A percentile compares a stretch with the other conserved stretches of the same genome.
Evolutionary conservation across 2,329 filamentous ascomycete genomes (phyloP).

Genomic region (Plectosphaerella cucumerina): DNA sequence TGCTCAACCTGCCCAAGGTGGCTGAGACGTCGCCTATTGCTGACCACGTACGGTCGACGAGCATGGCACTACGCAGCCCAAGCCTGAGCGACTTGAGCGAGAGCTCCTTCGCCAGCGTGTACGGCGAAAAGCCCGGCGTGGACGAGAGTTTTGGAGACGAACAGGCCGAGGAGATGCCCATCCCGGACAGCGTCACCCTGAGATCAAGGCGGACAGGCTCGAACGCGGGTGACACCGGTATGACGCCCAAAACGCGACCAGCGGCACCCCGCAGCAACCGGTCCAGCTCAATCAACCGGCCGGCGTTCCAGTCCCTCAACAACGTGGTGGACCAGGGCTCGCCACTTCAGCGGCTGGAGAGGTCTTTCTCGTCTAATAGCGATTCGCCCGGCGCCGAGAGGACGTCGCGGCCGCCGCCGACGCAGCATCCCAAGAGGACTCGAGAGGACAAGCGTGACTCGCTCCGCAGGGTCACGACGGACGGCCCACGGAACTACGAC

Average conservation of each 20-base stretch:
- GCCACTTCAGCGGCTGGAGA: slow-evolving; percentile 46
- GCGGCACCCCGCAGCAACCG: slow-evolving; percentile 8
- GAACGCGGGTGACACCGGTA: neutral
- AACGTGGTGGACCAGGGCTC: slow-evolving; percentile 41
- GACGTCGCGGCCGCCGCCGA: slow-evolving; percentile 11
- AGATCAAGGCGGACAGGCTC: slow-evolving; percentile 1
- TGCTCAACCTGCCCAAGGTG: slow-evolving; percentile 44
- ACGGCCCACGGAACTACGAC: slow-evolving; percentile 35
- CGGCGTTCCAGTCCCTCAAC: slow-evolving; percentile 40
- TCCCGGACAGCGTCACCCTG: slow-evolving; percentile 21
- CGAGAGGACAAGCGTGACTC: slow-evolving; percentile 45
- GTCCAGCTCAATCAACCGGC: slow-evolving; percentile 25
- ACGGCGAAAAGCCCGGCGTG: slow-evolving; percentile 40
- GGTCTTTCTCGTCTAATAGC: slow-evolving; percentile 19
- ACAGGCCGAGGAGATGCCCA: slow-evolving; percentile 24
- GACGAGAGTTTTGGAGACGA: slow-evolving; percentile 13
- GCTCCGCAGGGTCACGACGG: slow-evolving; percentile 44
- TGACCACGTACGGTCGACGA: slow-evolving; percentile 17
- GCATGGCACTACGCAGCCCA: slow-evolving; percentile 45
- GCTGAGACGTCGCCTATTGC: slow-evolving; percentile 26
- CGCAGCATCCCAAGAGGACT: slow-evolving; percentile 19
- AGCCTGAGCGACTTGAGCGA: slow-evolving; percentile 62
- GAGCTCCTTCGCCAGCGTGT: slow-evolving; percentile 63
- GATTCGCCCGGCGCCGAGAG: slow-evolving; percentile 24
- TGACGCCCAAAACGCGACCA: neutral